Evolutionary conservation across 106 monocot species (phyloP), one percentile per base, ranked within the genome.

Genomic region (Agapanthus africanus): DNA sequence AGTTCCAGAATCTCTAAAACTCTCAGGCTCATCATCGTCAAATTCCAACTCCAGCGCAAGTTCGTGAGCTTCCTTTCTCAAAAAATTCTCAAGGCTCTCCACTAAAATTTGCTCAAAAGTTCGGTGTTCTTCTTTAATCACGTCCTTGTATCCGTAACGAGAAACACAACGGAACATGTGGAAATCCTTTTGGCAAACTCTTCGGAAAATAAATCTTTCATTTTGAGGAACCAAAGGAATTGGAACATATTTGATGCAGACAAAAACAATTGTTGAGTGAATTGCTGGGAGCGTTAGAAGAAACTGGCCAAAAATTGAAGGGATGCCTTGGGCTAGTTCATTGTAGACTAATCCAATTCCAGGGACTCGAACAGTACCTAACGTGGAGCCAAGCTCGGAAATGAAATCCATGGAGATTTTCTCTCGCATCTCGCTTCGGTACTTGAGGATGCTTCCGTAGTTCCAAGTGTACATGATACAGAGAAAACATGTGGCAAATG

Each of bases 81-180:
- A 60, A 40, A 87, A 94, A 68, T 72, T 90, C 47, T 84, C 85
- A 0, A 94, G 82, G 77, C 87, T 94, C 59, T 87, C 82, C 33
- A 90, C 80, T 60, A 94, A 69, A 10, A 84, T 71, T 40, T 81
- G 82, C 82, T 90, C 94, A 64, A 94, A 94, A 9, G 57, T 62
- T 2, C 37, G 72, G 42, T 80, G 94, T 40, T 85, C 81, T 73
- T 94, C 94, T 71, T 90, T 90, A 60, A 80, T 22, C 9, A 85
- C 64, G 37, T 94, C 94, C 54, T 94, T 94, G 78, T 90, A 94
- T 49, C 94, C 94, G 47, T 94, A 94, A 5, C 90, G 69, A 0
- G 90, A 90, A 30, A 94, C 74, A 27, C 90, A 91, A 0, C 87
- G 87, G 40, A 94, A 94, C 87, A 94, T 85, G 77, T 90, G 94